Base-by-base conservation (phyloP, 345 rosid genomes). In the Punica granatum region DNA sequence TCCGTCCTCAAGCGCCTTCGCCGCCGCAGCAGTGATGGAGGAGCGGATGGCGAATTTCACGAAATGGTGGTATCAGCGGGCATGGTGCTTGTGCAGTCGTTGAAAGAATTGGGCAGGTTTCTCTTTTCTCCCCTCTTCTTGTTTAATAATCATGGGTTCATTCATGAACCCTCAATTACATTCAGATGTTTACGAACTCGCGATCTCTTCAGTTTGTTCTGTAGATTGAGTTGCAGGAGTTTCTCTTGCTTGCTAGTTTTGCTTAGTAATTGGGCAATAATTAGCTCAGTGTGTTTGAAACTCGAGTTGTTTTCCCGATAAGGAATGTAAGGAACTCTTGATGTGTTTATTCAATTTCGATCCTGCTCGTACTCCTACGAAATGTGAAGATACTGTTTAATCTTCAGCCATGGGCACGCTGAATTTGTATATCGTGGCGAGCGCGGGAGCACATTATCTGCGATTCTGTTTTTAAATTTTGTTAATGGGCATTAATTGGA, bases 1-100 rank as follows among this genome's bases (percentile, higher is more conserved):
- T 82, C 93, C 13, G 56, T 79, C 62, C 65, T 94, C 60, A 76
- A 78, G 68, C 70, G 64, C 65, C 54, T 85, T 19, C 48, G 60
- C 65, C 67, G 14, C 9, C 34, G 72, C 41, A 49, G 65, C 34
- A 66, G 35, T 35, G 74, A 69, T 58, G 73, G 67, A 62, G 36
- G 49, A 15, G 85, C 67, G 35, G 78, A 69, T 25, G 58, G 23
- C 8, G 86, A 79, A 25, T 46, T 82, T 11, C 65, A 58, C 58
- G 90, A 85, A 30, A 78, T 81, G 82, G 69, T 76, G 80, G 88
- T 78, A 73, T 86, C 95, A 37, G 80, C 86, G 68, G 96, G 91
- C 11, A 86, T 90, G 95, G 92, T 92, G 62, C 78, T 86, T 59
- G 86, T 90, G 69, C 98, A 92, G 81, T 86, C 96, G 34, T 73